A percentile compares a stretch with the other conserved stretches of the same genome.
Evolutionary conservation across 2,329 filamentous ascomycete species (phyloP).

Genomic region (Diplodia sapinea): DNA sequence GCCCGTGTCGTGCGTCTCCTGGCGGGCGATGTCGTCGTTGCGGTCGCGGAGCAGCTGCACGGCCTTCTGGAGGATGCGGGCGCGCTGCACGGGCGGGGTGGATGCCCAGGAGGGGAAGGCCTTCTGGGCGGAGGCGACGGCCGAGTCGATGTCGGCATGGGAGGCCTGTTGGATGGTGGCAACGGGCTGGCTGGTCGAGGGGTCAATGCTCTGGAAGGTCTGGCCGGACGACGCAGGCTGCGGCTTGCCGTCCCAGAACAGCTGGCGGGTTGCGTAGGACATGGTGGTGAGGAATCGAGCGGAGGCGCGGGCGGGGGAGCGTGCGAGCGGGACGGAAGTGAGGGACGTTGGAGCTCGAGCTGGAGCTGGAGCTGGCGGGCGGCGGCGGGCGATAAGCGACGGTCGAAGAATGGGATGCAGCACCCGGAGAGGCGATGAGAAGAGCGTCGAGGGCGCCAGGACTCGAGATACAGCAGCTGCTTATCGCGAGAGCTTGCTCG

Average conservation of each 20-base stretch:
- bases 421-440: not conserved
- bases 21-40: conserved; percentile 78
- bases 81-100: conserved; percentile 74
- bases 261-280: conserved; percentile 61
- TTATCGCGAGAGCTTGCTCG: not conserved
- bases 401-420: not conserved
- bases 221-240: conserved; percentile 65
- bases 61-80: conserved; percentile 78
- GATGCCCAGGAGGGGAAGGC: conserved; percentile 80
- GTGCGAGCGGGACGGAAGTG: conserved; percentile 11
- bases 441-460: not conserved
- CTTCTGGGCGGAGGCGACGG: conserved; percentile 70
- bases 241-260: conserved; percentile 76
- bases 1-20: conserved; percentile 85
- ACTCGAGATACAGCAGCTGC: not conserved
- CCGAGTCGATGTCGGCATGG: conserved; percentile 69
- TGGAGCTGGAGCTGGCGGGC: not conserved
- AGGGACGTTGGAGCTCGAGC: conserved; percentile 9
- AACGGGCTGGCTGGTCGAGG: conserved; percentile 70
- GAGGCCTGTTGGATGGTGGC: conserved; percentile 76
- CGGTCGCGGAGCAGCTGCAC: conserved; percentile 73
- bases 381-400: conserved; percentile 15
- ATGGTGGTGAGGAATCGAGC: conserved; percentile 19
- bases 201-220: conserved; percentile 75
- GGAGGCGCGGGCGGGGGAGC: not conserved